Conservation (phyloP, 139 green algal species). For the Desmodesmus armatus region DNA sequence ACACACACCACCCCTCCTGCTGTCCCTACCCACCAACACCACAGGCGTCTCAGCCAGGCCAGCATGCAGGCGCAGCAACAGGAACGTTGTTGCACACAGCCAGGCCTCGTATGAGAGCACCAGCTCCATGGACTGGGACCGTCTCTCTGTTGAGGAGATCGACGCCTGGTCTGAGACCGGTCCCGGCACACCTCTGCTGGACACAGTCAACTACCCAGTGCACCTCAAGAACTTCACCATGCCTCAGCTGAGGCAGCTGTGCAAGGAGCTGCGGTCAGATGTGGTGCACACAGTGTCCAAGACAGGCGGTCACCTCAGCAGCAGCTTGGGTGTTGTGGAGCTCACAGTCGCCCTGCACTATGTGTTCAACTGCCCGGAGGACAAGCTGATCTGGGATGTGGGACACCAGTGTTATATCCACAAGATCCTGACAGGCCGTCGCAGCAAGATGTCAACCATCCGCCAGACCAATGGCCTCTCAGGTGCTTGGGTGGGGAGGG, state of each 20-base stretch:
- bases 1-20: no score
- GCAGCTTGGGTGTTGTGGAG: slow-evolving; percentile 96
- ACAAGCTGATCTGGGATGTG: slow-evolving; percentile 98
- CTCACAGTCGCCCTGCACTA: slow-evolving; percentile 98
- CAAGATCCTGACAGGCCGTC: slow-evolving; percentile 98
- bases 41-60: no score
- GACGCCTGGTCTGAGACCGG: slow-evolving; percentile 78
- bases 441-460: slow-evolving; percentile 93
- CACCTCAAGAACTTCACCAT: slow-evolving; percentile 98
- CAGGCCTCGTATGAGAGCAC: no score
- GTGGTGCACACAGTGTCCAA: slow-evolving; percentile 94
- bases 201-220: slow-evolving; percentile 98
- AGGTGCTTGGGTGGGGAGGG: slow-evolving; percentile 52
- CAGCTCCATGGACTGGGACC: slow-evolving; percentile 71
- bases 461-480: slow-evolving; percentile 92
- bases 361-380: slow-evolving; percentile 96
- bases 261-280: slow-evolving; percentile 95
- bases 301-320: slow-evolving; percentile 95
- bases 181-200: slow-evolving; percentile 92
- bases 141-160: slow-evolving; percentile 81
- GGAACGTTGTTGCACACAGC: background rate
- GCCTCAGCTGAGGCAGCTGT: slow-evolving; percentile 92
- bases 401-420: slow-evolving; percentile 96
- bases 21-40: no score
- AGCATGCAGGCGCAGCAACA: background rate